phyloP scores from a whole-genome alignment of 1,284 basidiomycete genomes.

The Baeospora myosura region DNA sequence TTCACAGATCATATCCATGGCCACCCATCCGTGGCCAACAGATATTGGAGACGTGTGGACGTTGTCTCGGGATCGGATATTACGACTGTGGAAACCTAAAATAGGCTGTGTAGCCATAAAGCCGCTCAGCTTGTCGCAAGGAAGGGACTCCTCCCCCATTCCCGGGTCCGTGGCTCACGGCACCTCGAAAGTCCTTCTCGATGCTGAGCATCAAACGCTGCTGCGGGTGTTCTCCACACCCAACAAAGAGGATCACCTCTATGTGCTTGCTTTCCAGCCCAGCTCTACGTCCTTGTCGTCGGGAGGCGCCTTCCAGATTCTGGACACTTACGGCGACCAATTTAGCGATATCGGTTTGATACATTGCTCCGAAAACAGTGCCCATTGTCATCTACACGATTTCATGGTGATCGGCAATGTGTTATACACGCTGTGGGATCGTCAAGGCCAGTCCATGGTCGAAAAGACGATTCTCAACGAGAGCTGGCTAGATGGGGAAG shows the following conservation, averaged over 20 bases:
- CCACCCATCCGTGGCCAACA: slow-evolving; percentile 63
- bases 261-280: slow-evolving; percentile 62
- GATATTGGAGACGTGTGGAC: slow-evolving; percentile 73
- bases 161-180: slow-evolving; percentile 25
- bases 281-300: slow-evolving; percentile 51
- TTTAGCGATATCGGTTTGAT: slow-evolving; percentile 49
- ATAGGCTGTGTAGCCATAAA: slow-evolving; percentile 62
- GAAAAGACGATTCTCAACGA: slow-evolving; percentile 26
- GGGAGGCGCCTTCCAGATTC: slow-evolving; percentile 65
- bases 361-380: slow-evolving; percentile 50
- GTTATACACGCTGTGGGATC: slow-evolving; percentile 69
- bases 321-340: slow-evolving; percentile 46
- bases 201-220: slow-evolving; percentile 51
- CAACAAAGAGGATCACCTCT: slow-evolving; percentile 37
- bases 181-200: slow-evolving; percentile 40
- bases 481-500: slow-evolving; percentile 16
- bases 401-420: slow-evolving; percentile 49
- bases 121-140: slow-evolving; percentile 32
- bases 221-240: slow-evolving; percentile 44
- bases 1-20: slow-evolving; percentile 58
- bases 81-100: slow-evolving; percentile 76
- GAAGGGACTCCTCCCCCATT: slow-evolving; percentile 29
- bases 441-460: slow-evolving; percentile 66
- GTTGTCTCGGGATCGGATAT: slow-evolving; percentile 79
- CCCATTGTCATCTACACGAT: slow-evolving; percentile 68